A percentile compares a stretch with the other conserved stretches of the same genome.
Conservation (phyloP, 75 land plant species). For the Chamaecyparis obtusa region DNA sequence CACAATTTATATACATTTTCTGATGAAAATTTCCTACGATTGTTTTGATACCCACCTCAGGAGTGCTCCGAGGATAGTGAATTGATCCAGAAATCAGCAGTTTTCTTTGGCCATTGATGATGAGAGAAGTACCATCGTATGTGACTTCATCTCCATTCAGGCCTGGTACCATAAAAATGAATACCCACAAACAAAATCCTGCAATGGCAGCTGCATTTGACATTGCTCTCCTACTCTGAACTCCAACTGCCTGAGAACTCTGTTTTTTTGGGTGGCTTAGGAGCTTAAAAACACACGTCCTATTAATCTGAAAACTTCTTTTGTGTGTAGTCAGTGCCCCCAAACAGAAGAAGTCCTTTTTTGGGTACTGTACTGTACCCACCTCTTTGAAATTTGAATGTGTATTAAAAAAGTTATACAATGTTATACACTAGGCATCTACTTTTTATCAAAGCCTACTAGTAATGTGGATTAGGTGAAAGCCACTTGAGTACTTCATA, state of each 20-base stretch:
- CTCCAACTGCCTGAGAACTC: not conserved
- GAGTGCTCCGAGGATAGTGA: slow-evolving; percentile 29
- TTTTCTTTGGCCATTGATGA: slow-evolving; percentile 21
- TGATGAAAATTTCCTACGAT: not conserved
- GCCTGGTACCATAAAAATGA: not conserved
- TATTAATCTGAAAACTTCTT: not conserved
- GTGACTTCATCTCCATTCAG: not conserved
- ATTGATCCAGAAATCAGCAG: slow-evolving; percentile 28
- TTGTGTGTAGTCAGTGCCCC: not conserved
- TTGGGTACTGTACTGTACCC: not conserved
- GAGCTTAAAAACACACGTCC: not conserved
- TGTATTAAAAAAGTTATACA: not conserved
- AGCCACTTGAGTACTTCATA: not conserved
- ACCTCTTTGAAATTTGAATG: not conserved
- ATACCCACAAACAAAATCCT: slow-evolving; percentile 1
- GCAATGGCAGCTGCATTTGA: not conserved
- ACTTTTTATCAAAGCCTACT: not conserved
- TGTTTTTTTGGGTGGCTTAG: not conserved
- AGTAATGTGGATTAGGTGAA: not conserved
- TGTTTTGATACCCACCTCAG: slow-evolving; percentile 11
- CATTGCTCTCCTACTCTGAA: not conserved
- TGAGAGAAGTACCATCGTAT: slow-evolving; percentile 23
- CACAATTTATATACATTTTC: not conserved
- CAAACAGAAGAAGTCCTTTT: not conserved
- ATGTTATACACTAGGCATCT: not conserved